phyloP scores from a whole-genome alignment of 768 basidiomycete species.

The Solioccasus polychromus region DNA sequence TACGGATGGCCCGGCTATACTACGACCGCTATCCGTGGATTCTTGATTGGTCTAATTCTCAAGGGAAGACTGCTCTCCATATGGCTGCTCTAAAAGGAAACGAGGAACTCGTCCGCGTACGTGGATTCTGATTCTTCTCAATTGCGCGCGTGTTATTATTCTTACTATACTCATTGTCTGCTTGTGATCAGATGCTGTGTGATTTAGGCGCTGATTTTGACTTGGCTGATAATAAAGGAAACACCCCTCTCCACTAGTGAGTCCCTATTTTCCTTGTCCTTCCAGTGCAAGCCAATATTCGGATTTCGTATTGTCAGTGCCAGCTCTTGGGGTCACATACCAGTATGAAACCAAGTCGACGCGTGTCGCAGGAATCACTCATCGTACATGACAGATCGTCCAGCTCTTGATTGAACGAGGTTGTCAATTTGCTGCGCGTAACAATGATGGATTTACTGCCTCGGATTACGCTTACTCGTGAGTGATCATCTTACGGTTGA shows the following conservation, averaged over 20 bases:
- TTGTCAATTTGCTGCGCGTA: constrained; percentile 77
- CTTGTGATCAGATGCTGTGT: constrained; percentile 69
- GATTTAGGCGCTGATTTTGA: constrained; percentile 90
- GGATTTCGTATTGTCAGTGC: constrained; percentile 50
- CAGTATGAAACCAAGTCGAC: constrained; percentile 44
- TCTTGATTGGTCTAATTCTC: constrained; percentile 88
- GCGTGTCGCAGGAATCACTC: constrained; percentile 7
- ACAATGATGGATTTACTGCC: constrained; percentile 89
- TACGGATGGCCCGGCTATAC: constrained; percentile 87
- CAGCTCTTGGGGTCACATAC: constrained; percentile 83
- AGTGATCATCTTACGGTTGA: constrained; percentile 6
- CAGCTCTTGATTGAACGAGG: constrained; percentile 87
- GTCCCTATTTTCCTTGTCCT: constrained; percentile 26
- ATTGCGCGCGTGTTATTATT: constrained; percentile 8
- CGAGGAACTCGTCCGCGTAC: constrained; percentile 81
- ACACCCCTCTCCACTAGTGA: constrained; percentile 91
- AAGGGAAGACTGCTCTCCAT: constrained; percentile 89
- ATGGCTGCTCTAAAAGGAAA: constrained; percentile 87
- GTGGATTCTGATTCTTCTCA: constrained; percentile 28
- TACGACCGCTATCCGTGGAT: constrained; percentile 84
- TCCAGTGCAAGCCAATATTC: constrained; percentile 7
- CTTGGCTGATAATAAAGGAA: constrained; percentile 87
- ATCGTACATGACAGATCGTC: constrained; percentile 51
- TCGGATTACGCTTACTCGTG: constrained; percentile 81
- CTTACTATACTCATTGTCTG: constrained; percentile 10